phyloP scores from a whole-genome alignment of 768 basidiomycete genomes.

The Mycena venus region DNA sequence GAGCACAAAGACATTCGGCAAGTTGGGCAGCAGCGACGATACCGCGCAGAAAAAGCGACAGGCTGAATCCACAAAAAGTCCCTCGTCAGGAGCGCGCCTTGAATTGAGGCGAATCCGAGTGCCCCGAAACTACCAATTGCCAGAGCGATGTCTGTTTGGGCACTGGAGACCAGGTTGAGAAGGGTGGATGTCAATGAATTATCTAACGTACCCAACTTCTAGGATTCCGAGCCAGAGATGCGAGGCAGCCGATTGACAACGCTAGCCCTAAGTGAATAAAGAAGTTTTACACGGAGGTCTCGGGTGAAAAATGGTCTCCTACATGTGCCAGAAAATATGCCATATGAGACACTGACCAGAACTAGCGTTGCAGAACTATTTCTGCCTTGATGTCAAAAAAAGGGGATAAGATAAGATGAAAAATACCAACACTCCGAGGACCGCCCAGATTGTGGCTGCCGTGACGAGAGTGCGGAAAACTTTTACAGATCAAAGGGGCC shows the following conservation, averaged over 20 bases:
- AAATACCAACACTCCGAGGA: conserved; percentile 49
- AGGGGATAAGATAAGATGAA: not conserved
- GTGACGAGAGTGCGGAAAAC: conserved; percentile 49
- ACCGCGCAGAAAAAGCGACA: conserved; percentile 50
- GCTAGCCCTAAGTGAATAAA: conserved; percentile 49
- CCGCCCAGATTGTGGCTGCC: conserved; percentile 54
- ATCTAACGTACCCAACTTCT: conserved; percentile 51
- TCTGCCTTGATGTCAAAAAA: conserved; percentile 35
- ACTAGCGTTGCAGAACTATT: conserved; percentile 52
- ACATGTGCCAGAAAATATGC: conserved; percentile 59
- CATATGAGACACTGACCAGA: conserved; percentile 59
- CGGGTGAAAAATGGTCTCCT: not conserved
- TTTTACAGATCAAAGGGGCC: conserved; percentile 55
- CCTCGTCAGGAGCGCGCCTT: conserved; percentile 49
- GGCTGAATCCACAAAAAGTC: conserved; percentile 49
- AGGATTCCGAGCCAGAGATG: conserved; percentile 47
- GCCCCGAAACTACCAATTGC: conserved; percentile 48
- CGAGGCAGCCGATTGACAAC: conserved; percentile 42
- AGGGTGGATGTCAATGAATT: not conserved
- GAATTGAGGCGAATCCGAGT: conserved; percentile 50
- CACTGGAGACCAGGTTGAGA: conserved; percentile 37
- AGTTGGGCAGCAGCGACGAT: not conserved
- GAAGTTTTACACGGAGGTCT: not conserved
- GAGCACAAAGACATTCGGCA: not conserved
- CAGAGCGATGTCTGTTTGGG: conserved; percentile 52